Evolutionary conservation across 2,329 filamentous ascomycete genomes (phyloP).

Genomic region (Sporothrix pseudoabietina): DNA sequence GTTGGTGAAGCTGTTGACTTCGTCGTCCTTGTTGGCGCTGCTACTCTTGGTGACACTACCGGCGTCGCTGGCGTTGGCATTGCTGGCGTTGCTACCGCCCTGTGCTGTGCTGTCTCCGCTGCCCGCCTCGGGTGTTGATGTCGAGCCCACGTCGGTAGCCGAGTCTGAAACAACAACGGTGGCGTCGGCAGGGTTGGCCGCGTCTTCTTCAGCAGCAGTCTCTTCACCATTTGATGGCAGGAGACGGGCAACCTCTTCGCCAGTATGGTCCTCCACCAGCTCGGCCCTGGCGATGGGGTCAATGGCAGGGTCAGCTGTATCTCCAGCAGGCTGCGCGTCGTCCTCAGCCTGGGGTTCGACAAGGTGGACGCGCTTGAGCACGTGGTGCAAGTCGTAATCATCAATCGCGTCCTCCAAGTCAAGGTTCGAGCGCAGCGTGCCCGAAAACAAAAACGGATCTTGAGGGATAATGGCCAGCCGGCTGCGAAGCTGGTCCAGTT

Average conservation of each 20-base stretch:
- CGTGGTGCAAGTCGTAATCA: conserved; percentile 62
- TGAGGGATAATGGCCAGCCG: conserved; percentile 68
- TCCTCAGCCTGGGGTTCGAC: conserved; percentile 51
- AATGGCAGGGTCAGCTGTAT: background rate
- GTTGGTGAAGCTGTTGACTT: conserved; percentile 41
- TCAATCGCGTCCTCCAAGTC: conserved; percentile 64
- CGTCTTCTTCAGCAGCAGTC: conserved; percentile 32
- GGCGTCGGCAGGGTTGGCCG: conserved; percentile 30
- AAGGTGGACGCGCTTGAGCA: conserved; percentile 62
- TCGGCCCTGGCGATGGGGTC: background rate
- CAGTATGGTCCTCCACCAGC: conserved; percentile 21
- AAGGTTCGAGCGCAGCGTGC: conserved; percentile 64
- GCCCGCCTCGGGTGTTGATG: conserved; percentile 15
- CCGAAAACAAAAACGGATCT: conserved; percentile 67
- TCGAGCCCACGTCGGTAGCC: conserved; percentile 31
- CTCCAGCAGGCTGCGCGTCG: conserved; percentile 13
- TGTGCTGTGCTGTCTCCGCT: conserved; percentile 26
- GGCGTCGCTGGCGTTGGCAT: conserved; percentile 20
- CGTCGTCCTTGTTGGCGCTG: conserved; percentile 24
- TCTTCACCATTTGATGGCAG: conserved; percentile 31
- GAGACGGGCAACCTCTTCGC: conserved; percentile 30
- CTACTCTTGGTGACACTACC: conserved; percentile 20
- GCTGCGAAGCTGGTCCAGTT: conserved; percentile 62
- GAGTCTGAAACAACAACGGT: conserved; percentile 28
- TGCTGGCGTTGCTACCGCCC: background rate